Evolutionary conservation across 768 basidiomycete species (phyloP), one percentile per base, ranked within the genome.

Genomic region (Galerina marginata): DNA sequence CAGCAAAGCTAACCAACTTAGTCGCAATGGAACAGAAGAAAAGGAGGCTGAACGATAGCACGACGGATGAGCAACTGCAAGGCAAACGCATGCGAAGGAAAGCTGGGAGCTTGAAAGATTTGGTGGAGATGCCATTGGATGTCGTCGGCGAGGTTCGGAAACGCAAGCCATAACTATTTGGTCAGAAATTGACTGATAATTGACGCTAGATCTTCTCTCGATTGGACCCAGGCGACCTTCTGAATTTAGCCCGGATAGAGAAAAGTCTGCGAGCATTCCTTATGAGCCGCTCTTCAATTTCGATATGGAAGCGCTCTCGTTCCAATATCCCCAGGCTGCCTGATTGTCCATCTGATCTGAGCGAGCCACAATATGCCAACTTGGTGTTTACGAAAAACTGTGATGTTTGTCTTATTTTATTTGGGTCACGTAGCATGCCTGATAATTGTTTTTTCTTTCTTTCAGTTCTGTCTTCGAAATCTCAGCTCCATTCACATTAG

Each of bases 61-160:
- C 26, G 3, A 20, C 3, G 10, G 37, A 7, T 11, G 6, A 45
- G 11, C 54, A 58, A 45, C 50, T 57, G 16, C 54, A n/a, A 26
- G 16, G 52, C 23, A 64, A 63, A 48, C 65, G 54, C 43, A 48
- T 42, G 16, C 65, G 65, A n/a, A 64, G 71, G 39, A 69, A 59
- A 40, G 65, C 66, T 16, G 72, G 71, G 7, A 42, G 56, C n/a
- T 52, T 73, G 47, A 60, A 65, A 40, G 54, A 65, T 16, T 48
- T 74, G 0, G 48, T 66, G 20, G 67, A 61, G 26, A 68, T 73
- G 64, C 71, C 72, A 37, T 58, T 71, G 33, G 73, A 74, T 39
- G 47, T 73, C 9, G 38, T 74, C 23, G 67, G 64, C 47, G 73
- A 74, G 65, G 73, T 73, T 26, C 23, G 29, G 29, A 33, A 33